Percentiles rank a stretch among this genome's conserved stretches.
These are phyloP conservation scores for Colletotrichum incanum DNA, from an alignment of 2,329 filamentous ascomycete genomes.

Conservation along the genomic window DNA sequence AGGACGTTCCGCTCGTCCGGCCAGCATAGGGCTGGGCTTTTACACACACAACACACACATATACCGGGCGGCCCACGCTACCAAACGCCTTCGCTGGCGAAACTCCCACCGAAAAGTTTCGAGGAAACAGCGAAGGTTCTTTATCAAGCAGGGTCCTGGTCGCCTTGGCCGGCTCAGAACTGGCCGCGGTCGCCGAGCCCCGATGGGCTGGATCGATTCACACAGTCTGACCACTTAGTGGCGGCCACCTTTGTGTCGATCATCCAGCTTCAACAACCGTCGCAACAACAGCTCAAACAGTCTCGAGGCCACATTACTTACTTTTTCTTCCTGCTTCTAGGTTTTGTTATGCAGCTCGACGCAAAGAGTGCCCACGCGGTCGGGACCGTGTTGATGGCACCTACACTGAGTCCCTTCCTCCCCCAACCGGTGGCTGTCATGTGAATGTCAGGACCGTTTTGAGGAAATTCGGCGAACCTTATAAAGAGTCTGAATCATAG, in stretches of 20 bases:
- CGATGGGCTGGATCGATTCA: slow-evolving; percentile 22
- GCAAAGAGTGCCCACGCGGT: slow-evolving; percentile 30
- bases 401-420: slow-evolving; percentile 18
- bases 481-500: background rate
- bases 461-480: background rate
- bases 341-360: slow-evolving; percentile 36
- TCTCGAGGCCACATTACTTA: slow-evolving; percentile 19
- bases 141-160: slow-evolving; percentile 9
- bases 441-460: background rate
- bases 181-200: background rate
- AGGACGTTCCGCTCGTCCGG: slow-evolving; percentile 47
- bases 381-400: slow-evolving; percentile 26
- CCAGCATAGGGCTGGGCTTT: slow-evolving; percentile 11
- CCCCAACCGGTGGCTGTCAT: slow-evolving; percentile 27
- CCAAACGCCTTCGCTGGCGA: slow-evolving; percentile 13
- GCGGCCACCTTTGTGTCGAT: slow-evolving; percentile 30
- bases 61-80: background rate
- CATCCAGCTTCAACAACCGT: slow-evolving; percentile 4
- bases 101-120: background rate
- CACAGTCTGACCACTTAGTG: slow-evolving; percentile 32
- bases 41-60: background rate
- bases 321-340: background rate
- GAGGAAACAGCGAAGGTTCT: background rate
- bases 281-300: background rate
- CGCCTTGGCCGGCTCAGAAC: background rate